Base-by-base conservation (phyloP, 352 stramenopile genomes). In the Globisporangium uncinulatum region DNA sequence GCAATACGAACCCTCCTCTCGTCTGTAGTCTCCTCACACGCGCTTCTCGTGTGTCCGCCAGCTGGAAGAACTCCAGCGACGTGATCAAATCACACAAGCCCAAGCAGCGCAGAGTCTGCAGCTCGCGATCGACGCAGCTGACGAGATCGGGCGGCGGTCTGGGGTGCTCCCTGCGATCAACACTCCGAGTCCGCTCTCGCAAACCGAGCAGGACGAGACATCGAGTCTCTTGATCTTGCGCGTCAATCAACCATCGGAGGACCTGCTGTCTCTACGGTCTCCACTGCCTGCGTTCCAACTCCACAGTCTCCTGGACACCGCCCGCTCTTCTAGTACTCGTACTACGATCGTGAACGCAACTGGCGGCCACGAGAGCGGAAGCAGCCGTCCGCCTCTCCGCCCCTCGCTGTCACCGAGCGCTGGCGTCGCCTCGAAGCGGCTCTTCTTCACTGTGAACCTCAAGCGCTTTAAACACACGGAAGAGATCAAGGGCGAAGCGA, bases 391-490 rank as follows among this genome's bases (percentile, higher is more conserved):
- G 31, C 20, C n/a, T 4, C 2, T 65, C 15, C 17, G 8, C 34
- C 37, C 34, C 31, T 17, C 24, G 9, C 14, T 34, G 8, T 57
- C 57, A 24, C 32, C 21, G 17, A 46, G 36, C 13, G 47, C 37
- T 14, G 37, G 46, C 13, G 20, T 45, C 39, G 14, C 39, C 15
- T 24, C 62, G 11, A 89, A 89, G 66, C 68, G 65, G 3, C 51
- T 81, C 51, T 86, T 85, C 54, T 87, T 89, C 63, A 86, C 78
- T 6, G 65, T 83, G 31, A 89, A 89, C 46, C 63, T 89, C 31
- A 87, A 88, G 56, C 73, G 81, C 29, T 92, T 86, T 58, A 87
- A 87, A 46, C 79, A 89, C 46, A 77, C 74, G 0, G 78, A 86
- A 55, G 59, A 77, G 41, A 73, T 87, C 48, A 59, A 60, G n/a